Evolutionary conservation across 495 filamentous ascomycete species (phyloP).

Genomic region (Evernia prunastri): DNA sequence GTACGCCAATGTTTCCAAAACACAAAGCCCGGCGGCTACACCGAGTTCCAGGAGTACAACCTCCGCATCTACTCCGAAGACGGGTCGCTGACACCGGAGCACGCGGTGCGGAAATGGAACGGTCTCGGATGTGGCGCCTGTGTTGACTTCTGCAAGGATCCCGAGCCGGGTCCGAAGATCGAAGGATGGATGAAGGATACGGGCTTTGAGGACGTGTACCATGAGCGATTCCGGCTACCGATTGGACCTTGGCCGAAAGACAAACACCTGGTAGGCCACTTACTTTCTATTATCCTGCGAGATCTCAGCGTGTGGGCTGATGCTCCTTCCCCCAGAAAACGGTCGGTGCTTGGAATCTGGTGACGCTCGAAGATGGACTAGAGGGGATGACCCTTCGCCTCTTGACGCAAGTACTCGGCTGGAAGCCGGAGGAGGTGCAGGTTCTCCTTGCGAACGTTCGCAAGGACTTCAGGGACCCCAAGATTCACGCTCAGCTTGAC

Average conservation of each 20-base stretch:
- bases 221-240: slow-evolving; percentile 24
- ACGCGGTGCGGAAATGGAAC: slow-evolving; percentile 12
- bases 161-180: slow-evolving; percentile 23
- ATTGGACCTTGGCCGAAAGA: slow-evolving; percentile 33
- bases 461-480: slow-evolving; percentile 45
- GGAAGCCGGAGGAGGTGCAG: slow-evolving; percentile 50
- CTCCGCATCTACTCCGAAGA: slow-evolving; percentile 27
- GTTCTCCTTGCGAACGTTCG: slow-evolving; percentile 48
- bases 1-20: slow-evolving; percentile 28
- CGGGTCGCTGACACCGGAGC: slow-evolving; percentile 24
- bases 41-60: slow-evolving; percentile 32
- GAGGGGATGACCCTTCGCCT: slow-evolving; percentile 39
- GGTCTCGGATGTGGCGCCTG: background rate
- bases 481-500: slow-evolving; percentile 37
- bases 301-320: background rate
- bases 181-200: slow-evolving; percentile 25
- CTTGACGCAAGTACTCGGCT: slow-evolving; percentile 50
- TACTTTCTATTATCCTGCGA: background rate
- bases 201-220: slow-evolving; percentile 28
- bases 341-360: slow-evolving; percentile 31
- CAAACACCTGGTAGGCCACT: slow-evolving; percentile 23
- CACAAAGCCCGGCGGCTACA: slow-evolving; percentile 29
- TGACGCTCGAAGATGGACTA: slow-evolving; percentile 40
- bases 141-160: slow-evolving; percentile 14
- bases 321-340: slow-evolving; percentile 14